Conservation (phyloP, 306 rosid genomes). For the Pachyrhizus erosus region DNA sequence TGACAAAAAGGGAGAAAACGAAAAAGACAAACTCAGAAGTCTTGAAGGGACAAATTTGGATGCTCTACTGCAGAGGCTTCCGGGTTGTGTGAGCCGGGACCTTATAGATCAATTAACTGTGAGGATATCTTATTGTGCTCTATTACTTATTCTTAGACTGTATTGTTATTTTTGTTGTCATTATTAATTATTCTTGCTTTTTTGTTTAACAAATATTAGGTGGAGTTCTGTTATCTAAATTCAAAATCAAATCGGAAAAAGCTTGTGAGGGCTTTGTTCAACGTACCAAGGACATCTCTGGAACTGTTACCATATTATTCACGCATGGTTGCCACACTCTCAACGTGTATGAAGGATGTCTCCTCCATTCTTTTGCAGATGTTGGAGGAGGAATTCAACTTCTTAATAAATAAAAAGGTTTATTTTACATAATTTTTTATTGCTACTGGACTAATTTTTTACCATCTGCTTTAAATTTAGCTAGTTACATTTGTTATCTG, state of each 20-base stretch:
- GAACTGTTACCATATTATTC: slow-evolving; percentile 93
- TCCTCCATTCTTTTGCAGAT: slow-evolving; percentile 81
- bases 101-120: slow-evolving; percentile 98
- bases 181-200: slow-evolving; percentile 33
- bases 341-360: slow-evolving; percentile 98
- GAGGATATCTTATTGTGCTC: slow-evolving; percentile 44
- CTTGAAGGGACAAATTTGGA: slow-evolving; percentile 94
- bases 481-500: slow-evolving; percentile 33
- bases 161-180: slow-evolving; percentile 18
- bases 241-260: slow-evolving; percentile 91
- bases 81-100: slow-evolving; percentile 98
- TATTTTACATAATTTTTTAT: slow-evolving; percentile 16
- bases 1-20: slow-evolving; percentile 81
- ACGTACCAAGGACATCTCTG: slow-evolving; percentile 96
- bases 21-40: slow-evolving; percentile 90
- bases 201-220: slow-evolving; percentile 57
- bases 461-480: slow-evolving; percentile 26
- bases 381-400: slow-evolving; percentile 98
- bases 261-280: slow-evolving; percentile 94
- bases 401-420: slow-evolving; percentile 97
- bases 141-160: slow-evolving; percentile 25
- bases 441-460: not conserved
- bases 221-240: slow-evolving; percentile 96
- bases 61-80: slow-evolving; percentile 96
- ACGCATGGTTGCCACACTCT: slow-evolving; percentile 95